phyloP scores from a whole-genome alignment of 768 basidiomycete species.

The Agaricus blazei region DNA sequence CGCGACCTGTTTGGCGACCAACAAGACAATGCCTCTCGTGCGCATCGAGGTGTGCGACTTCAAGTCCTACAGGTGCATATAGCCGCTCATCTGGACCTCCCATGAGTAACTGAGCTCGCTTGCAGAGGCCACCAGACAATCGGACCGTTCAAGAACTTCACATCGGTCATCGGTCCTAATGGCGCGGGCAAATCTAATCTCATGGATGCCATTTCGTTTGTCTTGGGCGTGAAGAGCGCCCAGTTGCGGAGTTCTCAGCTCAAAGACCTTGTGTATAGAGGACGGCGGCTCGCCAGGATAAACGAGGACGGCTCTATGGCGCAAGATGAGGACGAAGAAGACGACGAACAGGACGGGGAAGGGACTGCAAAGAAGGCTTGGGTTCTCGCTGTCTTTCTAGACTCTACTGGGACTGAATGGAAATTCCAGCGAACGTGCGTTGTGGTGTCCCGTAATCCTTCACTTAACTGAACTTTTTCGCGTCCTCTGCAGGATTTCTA shows the following conservation, averaged over 20 bases:
- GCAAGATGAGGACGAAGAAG: constrained; percentile 44
- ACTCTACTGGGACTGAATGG: constrained; percentile 77
- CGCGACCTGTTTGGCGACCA: background rate
- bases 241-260: constrained; percentile 91
- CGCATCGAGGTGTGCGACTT: constrained; percentile 94
- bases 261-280: constrained; percentile 94
- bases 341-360: constrained; percentile 55
- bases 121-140: constrained; percentile 75
- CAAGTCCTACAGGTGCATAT: constrained; percentile 81
- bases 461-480: constrained; percentile 13
- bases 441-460: constrained; percentile 19
- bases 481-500: constrained; percentile 63
- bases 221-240: constrained; percentile 91
- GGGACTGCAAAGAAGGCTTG: constrained; percentile 90
- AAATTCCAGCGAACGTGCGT: constrained; percentile 89
- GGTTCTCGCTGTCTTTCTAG: constrained; percentile 90
- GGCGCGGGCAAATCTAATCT: constrained; percentile 98
- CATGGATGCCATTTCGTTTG: constrained; percentile 99
- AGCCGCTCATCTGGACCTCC: background rate
- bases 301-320: constrained; percentile 39
- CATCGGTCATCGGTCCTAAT: constrained; percentile 97
- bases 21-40: constrained; percentile 60
- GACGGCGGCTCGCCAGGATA: constrained; percentile 56
- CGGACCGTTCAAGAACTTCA: constrained; percentile 90
- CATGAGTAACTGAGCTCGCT: constrained; percentile 1